Evolutionary conservation across 306 rosid species (phyloP), one percentile per base, ranked within the genome.

Genomic region (Fragaria iinumae): DNA sequence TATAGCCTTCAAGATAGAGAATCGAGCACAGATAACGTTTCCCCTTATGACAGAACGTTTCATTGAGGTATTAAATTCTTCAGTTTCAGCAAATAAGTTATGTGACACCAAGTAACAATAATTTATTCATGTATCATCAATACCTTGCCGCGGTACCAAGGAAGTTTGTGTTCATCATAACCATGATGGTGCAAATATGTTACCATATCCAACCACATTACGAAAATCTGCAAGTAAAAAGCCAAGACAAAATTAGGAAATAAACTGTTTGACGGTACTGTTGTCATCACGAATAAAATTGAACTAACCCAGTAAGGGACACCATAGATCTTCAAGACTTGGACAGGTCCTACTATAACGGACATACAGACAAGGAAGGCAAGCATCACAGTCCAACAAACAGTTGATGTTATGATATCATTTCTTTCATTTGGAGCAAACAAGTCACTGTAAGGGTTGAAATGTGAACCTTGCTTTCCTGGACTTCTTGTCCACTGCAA

Each of bases 101-200:
- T 27, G 17, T 25, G 38, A 69, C 39, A 69, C 27, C 16, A 47
- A 70, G 41, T 17, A 23, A 11, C 34, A 44, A 12, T 20, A 13
- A 16, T 50, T n/a, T 13, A 57, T 21, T 4, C 4, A 20, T 29
- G 21, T 41, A 16, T 11, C 50, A 5, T 56, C 7, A 17, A 59
- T 80, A 92, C 99, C 97, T 92, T 82, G 85, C 99, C 99, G 0
- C 99, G 87, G 85, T 95, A 95, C 99, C 99, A 95, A 9, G 99
- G 99, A 38, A 95, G 92, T 80, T 95, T 92, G 59, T 89, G 85
- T 45, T 81, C 87, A 74, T 82, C 88, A 79, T 92, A 81, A 50
- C 92, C 99, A 83, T 95, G 99, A 86, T 95, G 99, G 50, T 95
- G 99, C 90, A 95, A 83, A 29, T 95, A 95, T 0, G 99, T 95